Conservation (phyloP, 805 yeast genomes). For the Cyberlindnera petersonii region DNA sequence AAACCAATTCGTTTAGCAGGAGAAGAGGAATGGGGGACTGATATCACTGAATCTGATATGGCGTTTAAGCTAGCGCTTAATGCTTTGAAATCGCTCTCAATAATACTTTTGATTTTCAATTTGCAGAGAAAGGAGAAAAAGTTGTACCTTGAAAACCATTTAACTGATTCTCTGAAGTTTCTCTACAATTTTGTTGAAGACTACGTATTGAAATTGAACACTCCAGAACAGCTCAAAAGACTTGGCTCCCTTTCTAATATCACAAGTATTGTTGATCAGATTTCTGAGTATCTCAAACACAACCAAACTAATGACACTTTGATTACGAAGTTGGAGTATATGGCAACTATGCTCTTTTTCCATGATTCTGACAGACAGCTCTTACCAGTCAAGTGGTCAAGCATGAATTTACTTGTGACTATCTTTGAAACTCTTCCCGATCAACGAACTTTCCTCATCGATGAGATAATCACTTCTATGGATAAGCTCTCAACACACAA, state of each 20-base stretch:
- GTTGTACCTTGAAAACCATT: slow-evolving; percentile 43
- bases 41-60: slow-evolving; percentile 3
- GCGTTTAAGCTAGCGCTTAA: slow-evolving; percentile 7
- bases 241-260: slow-evolving; percentile 10
- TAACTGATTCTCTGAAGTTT: slow-evolving; percentile 39
- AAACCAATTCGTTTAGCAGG: slow-evolving; percentile 26
- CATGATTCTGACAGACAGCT: slow-evolving; percentile 19
- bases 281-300: slow-evolving; percentile 19
- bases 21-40: slow-evolving; percentile 21
- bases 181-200: slow-evolving; percentile 34
- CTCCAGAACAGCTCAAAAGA: neutral
- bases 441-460: slow-evolving; percentile 58
- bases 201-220: slow-evolving; percentile 21
- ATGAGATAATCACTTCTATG: slow-evolving; percentile 52
- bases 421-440: slow-evolving; percentile 32
- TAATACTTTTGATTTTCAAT: slow-evolving; percentile 40
- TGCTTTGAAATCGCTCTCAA: slow-evolving; percentile 19
- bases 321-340: slow-evolving; percentile 57
- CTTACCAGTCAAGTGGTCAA: slow-evolving; percentile 18
- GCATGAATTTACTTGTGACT: slow-evolving; percentile 18
- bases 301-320: slow-evolving; percentile 43
- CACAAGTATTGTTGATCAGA: slow-evolving; percentile 14
- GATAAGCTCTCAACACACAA: slow-evolving; percentile 47
- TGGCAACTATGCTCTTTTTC: slow-evolving; percentile 41
- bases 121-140: slow-evolving; percentile 39